Conservation (phyloP, 495 filamentous ascomycete genomes). For the Coniosporium apollinis region DNA sequence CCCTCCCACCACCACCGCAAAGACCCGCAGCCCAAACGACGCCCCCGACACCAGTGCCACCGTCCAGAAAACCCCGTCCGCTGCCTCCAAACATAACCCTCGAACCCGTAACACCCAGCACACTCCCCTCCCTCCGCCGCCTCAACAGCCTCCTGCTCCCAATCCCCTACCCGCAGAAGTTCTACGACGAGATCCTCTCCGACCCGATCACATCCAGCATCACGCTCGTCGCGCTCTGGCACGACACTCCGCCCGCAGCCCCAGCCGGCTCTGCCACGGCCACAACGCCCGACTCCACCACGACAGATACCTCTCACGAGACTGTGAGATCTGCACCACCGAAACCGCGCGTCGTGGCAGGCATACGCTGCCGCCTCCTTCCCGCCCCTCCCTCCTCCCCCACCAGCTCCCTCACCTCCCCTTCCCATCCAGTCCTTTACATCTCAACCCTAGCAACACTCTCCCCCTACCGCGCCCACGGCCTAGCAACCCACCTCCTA, state of each 20-base stretch:
- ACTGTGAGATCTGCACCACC: constrained; percentile 2
- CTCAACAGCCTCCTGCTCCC: constrained; percentile 76
- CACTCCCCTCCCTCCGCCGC: constrained; percentile 58
- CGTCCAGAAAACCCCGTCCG: constrained; percentile 2
- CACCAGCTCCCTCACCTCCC: constrained; percentile 5
- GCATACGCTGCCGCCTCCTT: constrained; percentile 70
- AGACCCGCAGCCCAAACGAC: constrained; percentile 10
- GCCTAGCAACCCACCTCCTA: constrained; percentile 63
- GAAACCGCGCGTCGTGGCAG: constrained; percentile 44
- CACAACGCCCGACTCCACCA: constrained; percentile 7
- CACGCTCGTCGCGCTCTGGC: constrained; percentile 63
- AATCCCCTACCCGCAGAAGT: constrained; percentile 69
- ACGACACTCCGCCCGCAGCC: constrained; percentile 29
- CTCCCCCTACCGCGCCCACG: constrained; percentile 63
- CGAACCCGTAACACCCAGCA: constrained; percentile 13
- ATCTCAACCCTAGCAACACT: constrained; percentile 74
- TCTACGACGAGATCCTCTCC: constrained; percentile 63
- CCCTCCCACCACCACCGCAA: background rate
- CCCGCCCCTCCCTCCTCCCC: constrained; percentile 16
- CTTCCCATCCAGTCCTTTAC: constrained; percentile 41
- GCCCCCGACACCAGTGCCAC: constrained; percentile 7
- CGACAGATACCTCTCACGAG: too few relatives aligned
- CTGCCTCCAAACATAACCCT: constrained; percentile 21
- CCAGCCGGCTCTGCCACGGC: constrained; percentile 15
- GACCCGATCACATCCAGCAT: constrained; percentile 49